Percentiles rank a stretch among this genome's conserved stretches.
These are phyloP conservation scores for Typha latifolia DNA, from an alignment of 176 grass and related monocot genomes.

Conservation along the genomic window DNA sequence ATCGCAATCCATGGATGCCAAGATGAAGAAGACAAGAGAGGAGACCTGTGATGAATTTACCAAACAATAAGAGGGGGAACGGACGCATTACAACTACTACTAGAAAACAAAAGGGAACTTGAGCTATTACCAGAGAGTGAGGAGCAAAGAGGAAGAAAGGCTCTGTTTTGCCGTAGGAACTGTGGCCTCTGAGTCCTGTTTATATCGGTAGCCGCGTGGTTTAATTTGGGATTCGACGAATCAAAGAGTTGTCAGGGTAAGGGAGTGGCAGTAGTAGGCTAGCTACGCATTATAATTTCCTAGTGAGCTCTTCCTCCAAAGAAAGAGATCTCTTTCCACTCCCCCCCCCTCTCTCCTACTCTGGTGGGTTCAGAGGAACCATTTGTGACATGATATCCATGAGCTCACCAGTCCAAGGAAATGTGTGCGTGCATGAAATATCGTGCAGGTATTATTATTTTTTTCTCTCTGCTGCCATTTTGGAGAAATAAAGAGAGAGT, in stretches of 20 bases:
- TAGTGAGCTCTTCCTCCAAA: background rate
- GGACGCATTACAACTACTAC: background rate
- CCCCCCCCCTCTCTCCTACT: background rate
- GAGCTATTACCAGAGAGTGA: background rate
- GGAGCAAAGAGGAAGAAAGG: no score
- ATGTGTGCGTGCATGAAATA: conserved; percentile 43
- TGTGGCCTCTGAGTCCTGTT: background rate
- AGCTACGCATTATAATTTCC: background rate
- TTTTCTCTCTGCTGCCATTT: background rate
- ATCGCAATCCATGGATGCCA: conserved; percentile 4
- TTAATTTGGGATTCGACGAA: conserved; percentile 14
- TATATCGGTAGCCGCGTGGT: background rate
- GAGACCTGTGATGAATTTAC: background rate
- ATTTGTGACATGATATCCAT: conserved; percentile 5
- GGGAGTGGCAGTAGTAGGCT: background rate
- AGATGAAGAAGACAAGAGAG: background rate
- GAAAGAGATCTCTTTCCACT: background rate
- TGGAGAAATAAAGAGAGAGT: background rate
- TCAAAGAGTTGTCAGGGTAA: background rate
- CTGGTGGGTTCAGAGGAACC: conserved; percentile 1
- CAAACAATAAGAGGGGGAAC: background rate
- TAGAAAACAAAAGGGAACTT: conserved; percentile 2
- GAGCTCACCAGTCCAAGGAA: background rate
- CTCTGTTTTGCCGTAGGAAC: no score
- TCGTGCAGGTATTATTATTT: conserved; percentile 11